These are phyloP conservation scores for Piromyces finnis DNA, from an alignment of 192 early-diverging fungal genomes.

Conservation along the genomic window DNA sequence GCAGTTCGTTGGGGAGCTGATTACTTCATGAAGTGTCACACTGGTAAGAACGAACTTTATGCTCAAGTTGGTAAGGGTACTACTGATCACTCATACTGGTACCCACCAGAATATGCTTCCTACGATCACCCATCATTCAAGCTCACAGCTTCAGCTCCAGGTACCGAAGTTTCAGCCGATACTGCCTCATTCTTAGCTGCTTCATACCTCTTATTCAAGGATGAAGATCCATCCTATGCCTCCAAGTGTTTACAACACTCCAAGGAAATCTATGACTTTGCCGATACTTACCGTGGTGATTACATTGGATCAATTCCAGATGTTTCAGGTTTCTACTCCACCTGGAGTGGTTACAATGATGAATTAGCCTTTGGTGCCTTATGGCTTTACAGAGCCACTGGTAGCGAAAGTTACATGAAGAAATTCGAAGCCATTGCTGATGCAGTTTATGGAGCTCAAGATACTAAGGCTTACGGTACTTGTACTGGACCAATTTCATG, in stretches of 20 bases:
- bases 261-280: slow-evolving; percentile 17
- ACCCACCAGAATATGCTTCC: slow-evolving; percentile 15
- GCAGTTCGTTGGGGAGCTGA: slow-evolving; percentile 41
- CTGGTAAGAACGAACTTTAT: slow-evolving; percentile 1
- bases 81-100: slow-evolving; percentile 1
- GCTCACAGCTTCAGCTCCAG: slow-evolving; percentile 18
- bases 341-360: slow-evolving; percentile 11
- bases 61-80: too few species aligned
- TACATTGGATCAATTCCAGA: slow-evolving; percentile 18
- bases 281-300: slow-evolving; percentile 13
- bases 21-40: slow-evolving; percentile 37
- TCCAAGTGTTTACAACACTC: slow-evolving; percentile 8
- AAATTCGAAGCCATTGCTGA: slow-evolving; percentile 12
- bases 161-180: slow-evolving; percentile 31
- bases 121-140: slow-evolving; percentile 23
- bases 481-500: slow-evolving; percentile 25
- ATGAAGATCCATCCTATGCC: too few species aligned
- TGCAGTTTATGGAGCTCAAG: slow-evolving; percentile 3
- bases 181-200: slow-evolving; percentile 32
- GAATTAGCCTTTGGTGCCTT: slow-evolving; percentile 30
- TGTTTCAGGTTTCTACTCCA: slow-evolving; percentile 13
- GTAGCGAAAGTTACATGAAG: slow-evolving; percentile 12
- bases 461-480: slow-evolving; percentile 5
- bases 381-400: slow-evolving; percentile 33
- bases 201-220: slow-evolving; percentile 19